These are phyloP conservation scores for Gaultheria prostrata DNA, from an alignment of 148 eudicot species.

Conservation along the genomic window DNA sequence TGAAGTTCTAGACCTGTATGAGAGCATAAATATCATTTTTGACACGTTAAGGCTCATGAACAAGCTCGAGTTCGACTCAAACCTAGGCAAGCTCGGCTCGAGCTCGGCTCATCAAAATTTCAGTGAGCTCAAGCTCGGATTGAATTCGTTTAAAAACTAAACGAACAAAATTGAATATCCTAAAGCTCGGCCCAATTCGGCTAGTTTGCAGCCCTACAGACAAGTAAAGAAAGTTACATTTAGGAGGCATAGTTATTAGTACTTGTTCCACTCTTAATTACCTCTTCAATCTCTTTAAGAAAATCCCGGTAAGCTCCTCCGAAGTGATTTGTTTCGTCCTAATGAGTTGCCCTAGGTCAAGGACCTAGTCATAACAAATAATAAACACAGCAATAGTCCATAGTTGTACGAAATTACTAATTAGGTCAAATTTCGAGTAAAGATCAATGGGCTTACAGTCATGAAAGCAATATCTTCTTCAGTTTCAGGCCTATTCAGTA, in stretches of 20 bases:
- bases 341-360: slow-evolving; percentile 82
- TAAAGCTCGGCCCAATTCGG: too few relatives aligned
- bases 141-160: too few relatives aligned
- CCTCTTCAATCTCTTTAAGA: slow-evolving; percentile 81
- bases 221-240: background rate
- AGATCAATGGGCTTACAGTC: slow-evolving; percentile 50
- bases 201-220: too few relatives aligned
- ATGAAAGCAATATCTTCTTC: slow-evolving; percentile 88
- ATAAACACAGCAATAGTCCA: background rate
- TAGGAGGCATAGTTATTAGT: background rate
- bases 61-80: too few relatives aligned
- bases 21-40: too few relatives aligned
- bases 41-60: too few relatives aligned
- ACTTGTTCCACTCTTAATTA: slow-evolving; percentile 4
- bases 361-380: slow-evolving; percentile 43
- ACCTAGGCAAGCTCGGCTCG: too few relatives aligned
- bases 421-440: background rate
- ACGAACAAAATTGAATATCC: too few relatives aligned
- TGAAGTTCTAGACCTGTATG: too few relatives aligned
- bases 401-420: too few relatives aligned
- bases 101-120: too few relatives aligned
- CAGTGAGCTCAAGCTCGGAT: too few relatives aligned
- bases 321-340: slow-evolving; percentile 67
- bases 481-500: slow-evolving; percentile 49
- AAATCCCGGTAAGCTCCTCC: slow-evolving; percentile 69